phyloP scores from a whole-genome alignment of 345 rosid species.

The Eucalyptus melliodora region DNA sequence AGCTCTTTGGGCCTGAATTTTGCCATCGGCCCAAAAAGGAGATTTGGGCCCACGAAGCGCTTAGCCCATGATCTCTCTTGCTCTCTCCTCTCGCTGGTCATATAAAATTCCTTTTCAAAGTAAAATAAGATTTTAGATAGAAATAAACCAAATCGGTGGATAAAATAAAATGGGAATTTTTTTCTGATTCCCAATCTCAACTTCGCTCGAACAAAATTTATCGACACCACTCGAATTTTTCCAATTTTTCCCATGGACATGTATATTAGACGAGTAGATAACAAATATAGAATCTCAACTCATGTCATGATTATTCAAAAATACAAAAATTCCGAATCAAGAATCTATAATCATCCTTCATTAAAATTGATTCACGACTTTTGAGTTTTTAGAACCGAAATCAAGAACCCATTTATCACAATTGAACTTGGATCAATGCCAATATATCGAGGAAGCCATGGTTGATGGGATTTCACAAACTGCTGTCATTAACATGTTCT shows the following conservation, averaged over 20 bases:
- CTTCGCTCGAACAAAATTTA: not conserved
- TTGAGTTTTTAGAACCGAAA: not conserved
- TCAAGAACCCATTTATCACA: not conserved
- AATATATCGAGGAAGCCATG: not conserved
- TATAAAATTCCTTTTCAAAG: not conserved
- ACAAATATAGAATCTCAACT: not conserved
- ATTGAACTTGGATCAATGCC: not conserved
- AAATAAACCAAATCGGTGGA: not conserved
- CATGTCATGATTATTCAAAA: not conserved
- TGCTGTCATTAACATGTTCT: not conserved
- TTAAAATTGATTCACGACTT: not conserved
- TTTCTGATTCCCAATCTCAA: not conserved
- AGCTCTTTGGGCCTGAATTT: not conserved
- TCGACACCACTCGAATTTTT: not conserved
- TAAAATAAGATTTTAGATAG: not conserved
- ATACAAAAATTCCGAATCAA: not conserved
- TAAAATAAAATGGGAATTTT: not conserved
- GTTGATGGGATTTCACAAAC: not conserved
- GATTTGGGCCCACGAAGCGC: not conserved
- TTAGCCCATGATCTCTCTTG: not conserved
- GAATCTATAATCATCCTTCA: not conserved
- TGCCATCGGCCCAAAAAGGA: not conserved
- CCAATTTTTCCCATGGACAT: not conserved
- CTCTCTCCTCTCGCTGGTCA: not conserved
- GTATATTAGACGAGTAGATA: rapidly evolving